phyloP scores from a whole-genome alignment of 768 basidiomycete genomes.

The Phylloporus sp. region DNA sequence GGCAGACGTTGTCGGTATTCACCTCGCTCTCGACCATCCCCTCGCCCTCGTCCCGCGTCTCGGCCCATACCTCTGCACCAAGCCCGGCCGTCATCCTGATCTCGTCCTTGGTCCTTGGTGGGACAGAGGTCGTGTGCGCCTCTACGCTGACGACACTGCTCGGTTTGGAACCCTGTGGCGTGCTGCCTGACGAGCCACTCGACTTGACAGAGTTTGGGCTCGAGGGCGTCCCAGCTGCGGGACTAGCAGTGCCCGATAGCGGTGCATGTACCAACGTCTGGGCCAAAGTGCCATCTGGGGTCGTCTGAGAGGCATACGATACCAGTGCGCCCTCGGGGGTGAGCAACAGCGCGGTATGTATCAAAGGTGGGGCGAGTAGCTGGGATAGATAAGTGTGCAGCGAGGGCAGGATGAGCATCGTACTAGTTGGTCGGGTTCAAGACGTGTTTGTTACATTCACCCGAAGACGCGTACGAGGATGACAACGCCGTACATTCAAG shows the following conservation, averaged over 20 bases:
- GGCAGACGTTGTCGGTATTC: conserved; percentile 14
- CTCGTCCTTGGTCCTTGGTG: conserved; percentile 59
- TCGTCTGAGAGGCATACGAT: conserved; percentile 54
- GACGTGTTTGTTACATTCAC: neutral
- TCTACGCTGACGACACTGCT: conserved; percentile 10
- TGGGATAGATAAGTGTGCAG: conserved; percentile 64
- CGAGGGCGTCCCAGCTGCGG: conserved; percentile 3
- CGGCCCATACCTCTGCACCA: conserved; percentile 74
- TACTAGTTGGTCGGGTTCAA: neutral
- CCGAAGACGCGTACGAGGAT: conserved; percentile 1
- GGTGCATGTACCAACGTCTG: conserved; percentile 1
- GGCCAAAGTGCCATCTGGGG: conserved; percentile 4
- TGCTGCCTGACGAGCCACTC: conserved; percentile 4
- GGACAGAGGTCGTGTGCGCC: neutral
- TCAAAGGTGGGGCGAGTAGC: conserved; percentile 51
- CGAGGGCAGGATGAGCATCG: conserved; percentile 68
- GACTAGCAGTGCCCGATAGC: conserved; percentile 5
- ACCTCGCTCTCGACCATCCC: conserved; percentile 83
- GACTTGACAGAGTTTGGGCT: conserved; percentile 14
- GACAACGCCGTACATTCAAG: conserved; percentile 26
- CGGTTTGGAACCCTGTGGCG: conserved; percentile 12
- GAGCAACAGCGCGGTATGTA: conserved; percentile 70
- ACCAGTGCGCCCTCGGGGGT: conserved; percentile 75
- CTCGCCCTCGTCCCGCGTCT: conserved; percentile 49
- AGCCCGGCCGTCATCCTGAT: conserved; percentile 70